These are phyloP conservation scores for Cryoendolithus antarcticus DNA, from an alignment of 2,329 filamentous ascomycete species.

Conservation along the genomic window DNA sequence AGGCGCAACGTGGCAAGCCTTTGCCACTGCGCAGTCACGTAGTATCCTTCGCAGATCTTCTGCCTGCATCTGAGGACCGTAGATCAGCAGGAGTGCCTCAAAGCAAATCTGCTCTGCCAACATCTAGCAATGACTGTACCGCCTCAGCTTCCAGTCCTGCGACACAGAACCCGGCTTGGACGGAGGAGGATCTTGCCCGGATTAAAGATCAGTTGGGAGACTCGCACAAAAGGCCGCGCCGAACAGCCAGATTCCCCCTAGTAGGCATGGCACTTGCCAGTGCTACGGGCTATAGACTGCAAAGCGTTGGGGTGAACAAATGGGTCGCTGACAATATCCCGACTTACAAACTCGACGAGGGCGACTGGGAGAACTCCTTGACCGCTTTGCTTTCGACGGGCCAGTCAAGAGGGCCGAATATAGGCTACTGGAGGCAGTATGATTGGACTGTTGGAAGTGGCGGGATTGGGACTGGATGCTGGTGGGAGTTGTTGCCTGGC, in stretches of 20 bases:
- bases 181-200: constrained; percentile 1
- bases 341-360: constrained; percentile 9
- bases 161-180: background rate
- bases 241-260: constrained; percentile 11
- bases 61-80: too few relatives aligned
- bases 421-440: constrained; percentile 5
- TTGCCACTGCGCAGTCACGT: too few relatives aligned
- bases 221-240: constrained; percentile 9
- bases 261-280: constrained; percentile 20
- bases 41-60: too few relatives aligned
- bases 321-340: constrained; percentile 21
- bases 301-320: constrained; percentile 8
- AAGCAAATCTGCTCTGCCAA: too few relatives aligned
- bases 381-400: background rate
- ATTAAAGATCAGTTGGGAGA: constrained; percentile 9
- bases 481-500: constrained; percentile 12
- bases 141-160: too few relatives aligned
- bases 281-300: constrained; percentile 12
- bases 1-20: too few relatives aligned
- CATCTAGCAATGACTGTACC: too few relatives aligned
- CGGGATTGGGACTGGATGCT: constrained; percentile 1
- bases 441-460: constrained; percentile 6
- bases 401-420: constrained; percentile 2
- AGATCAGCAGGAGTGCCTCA: too few relatives aligned
- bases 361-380: constrained; percentile 8